These are phyloP conservation scores for Populus alba DNA, from an alignment of 345 rosid species.

Conservation along the genomic window DNA sequence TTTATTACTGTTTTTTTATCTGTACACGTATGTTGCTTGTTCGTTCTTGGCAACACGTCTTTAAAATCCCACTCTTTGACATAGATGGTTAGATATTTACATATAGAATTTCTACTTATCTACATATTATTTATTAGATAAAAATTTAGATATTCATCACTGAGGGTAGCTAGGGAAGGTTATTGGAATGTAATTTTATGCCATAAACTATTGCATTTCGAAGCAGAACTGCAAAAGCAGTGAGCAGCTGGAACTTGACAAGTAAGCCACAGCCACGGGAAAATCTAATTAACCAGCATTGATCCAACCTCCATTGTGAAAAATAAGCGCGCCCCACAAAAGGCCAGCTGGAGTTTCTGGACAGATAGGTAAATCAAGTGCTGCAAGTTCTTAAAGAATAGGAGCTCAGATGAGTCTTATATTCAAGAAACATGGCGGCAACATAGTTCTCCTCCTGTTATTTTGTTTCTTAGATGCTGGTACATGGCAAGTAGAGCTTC, in stretches of 20 bases:
- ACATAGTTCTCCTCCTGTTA: neutral
- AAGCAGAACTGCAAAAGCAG: neutral
- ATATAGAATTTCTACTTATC: too few species aligned
- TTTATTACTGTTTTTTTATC: too few species aligned
- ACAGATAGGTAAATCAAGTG: neutral
- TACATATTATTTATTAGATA: too few species aligned
- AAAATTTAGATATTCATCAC: too few species aligned
- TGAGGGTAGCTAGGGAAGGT: neutral
- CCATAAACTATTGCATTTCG: neutral
- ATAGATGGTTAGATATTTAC: too few species aligned
- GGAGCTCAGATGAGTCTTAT: neutral
- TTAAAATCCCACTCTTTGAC: neutral
- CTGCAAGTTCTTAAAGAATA: neutral
- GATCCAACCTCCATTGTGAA: neutral
- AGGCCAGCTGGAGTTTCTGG: neutral
- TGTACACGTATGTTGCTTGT: too few species aligned
- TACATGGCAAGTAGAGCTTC: neutral
- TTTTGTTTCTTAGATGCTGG: neutral
- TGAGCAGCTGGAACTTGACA: neutral
- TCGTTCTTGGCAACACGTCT: too few species aligned
- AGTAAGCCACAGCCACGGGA: neutral
- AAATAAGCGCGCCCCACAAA: neutral
- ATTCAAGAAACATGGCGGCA: neutral
- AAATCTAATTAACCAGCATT: neutral
- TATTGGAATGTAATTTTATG: neutral